Base-by-base conservation (phyloP, 495 filamentous ascomycete genomes). In the Corynascus novoguineensis region DNA sequence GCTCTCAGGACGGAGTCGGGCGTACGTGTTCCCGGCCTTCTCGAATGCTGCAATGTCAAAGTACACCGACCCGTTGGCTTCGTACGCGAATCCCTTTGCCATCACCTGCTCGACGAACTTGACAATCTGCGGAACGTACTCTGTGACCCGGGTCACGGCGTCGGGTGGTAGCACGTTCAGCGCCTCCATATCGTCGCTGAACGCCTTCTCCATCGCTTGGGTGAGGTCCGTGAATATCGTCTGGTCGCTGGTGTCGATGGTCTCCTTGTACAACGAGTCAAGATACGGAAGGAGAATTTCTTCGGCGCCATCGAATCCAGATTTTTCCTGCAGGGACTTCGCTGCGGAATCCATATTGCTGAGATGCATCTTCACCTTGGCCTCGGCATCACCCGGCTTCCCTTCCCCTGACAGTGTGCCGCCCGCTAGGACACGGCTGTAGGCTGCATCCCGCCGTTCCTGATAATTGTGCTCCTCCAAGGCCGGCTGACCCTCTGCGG, bases 311-410 rank as follows among this genome's bases (percentile, higher is more conserved):
- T 75, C 62, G 66, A 76, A 73, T 1, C 74, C 57, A 41, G 72
- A 61, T 49, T 71, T 50, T 59, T 75, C 68, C 69, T 68, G 66
- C 29, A 90, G 77, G 9, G 81, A 82, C 42, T 72, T 64, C 12
- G 83, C 78, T 2, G 87, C 85, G 1, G 82, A 75, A 19, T 78
- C 74, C 52, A 85, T 83, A 3, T 89, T 95, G 65, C 82, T 87
- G 53, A 96, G 81, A 62, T 96, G 90, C 91, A 96, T 96, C 67
- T 95, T 96, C 50, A 89, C 72, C 76, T 97, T 97, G 3, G 95
- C 87, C 55, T 86, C 83, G 44, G 81, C 79, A 59, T 95, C 89
- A 8, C 83, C 73, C 24, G 82, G 74, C 50, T 75, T 77, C 17
- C 78, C 79, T 50, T 83, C 77, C 0, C 85, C 84, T 1, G 79